Evolutionary conservation across 1,139 yeast genomes (phyloP).

Genomic region (Scheffersomyces titani): DNA sequence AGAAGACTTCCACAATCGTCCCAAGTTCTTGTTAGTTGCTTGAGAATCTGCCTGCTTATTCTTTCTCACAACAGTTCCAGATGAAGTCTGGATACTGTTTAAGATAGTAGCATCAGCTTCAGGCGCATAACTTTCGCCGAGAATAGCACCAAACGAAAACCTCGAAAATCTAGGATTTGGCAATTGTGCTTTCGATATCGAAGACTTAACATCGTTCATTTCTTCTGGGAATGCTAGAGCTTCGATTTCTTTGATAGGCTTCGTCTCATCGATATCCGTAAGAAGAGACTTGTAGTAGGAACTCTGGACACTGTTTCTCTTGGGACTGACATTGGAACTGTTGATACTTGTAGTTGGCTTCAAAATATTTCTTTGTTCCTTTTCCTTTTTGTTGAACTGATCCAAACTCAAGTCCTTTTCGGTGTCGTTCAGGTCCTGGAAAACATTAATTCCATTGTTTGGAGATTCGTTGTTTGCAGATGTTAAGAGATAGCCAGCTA

Average conservation of each 20-base stretch:
- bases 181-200: not conserved
- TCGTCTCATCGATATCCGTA: constrained; percentile 25
- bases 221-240: not conserved
- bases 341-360: constrained; percentile 5
- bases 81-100: constrained; percentile 23
- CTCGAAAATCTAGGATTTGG: constrained; percentile 50
- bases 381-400: constrained; percentile 16
- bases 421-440: constrained; percentile 14
- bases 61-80: constrained; percentile 35
- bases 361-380: constrained; percentile 3
- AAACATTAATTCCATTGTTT: constrained; percentile 6
- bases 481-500: constrained; percentile 30
- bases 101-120: constrained; percentile 25
- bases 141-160: constrained; percentile 44
- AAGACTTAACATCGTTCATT: not conserved
- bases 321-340: not conserved
- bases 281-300: constrained; percentile 24
- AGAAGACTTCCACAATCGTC: constrained; percentile 24
- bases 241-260: constrained; percentile 5
- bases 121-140: constrained; percentile 15
- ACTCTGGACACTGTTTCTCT: not conserved
- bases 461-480: constrained; percentile 3
- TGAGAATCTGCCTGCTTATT: constrained; percentile 9
- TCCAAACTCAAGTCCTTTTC: constrained; percentile 19
- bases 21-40: constrained; percentile 3